A percentile compares a stretch with the other conserved stretches of the same genome.
These are phyloP conservation scores for Carallia pectinifolia DNA, from an alignment of 345 rosid species.

Conservation along the genomic window DNA sequence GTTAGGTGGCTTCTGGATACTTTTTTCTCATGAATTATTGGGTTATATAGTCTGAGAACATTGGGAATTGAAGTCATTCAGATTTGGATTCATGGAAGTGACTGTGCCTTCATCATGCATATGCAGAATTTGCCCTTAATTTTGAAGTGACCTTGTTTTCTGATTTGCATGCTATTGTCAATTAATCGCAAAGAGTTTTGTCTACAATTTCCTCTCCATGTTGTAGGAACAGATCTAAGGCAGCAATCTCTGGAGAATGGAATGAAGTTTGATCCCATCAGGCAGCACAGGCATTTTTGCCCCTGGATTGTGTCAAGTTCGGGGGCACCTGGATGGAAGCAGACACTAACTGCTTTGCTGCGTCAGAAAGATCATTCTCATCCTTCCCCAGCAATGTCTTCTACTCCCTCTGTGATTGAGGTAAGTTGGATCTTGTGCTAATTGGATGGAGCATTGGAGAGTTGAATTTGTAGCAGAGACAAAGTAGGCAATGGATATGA, in stretches of 20 bases:
- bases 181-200: conserved; percentile 3
- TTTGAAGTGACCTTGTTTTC: conserved; percentile 9
- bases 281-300: conserved; percentile 92
- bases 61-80: background rate
- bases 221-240: conserved; percentile 40
- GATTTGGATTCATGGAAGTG: too few relatives aligned
- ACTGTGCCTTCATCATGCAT: background rate
- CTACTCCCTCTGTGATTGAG: conserved; percentile 52
- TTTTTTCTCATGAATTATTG: background rate
- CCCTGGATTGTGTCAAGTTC: conserved; percentile 79
- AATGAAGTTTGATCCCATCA: conserved; percentile 81
- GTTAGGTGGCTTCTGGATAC: background rate
- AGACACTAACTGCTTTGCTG: conserved; percentile 66
- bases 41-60: background rate
- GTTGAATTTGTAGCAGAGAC: background rate
- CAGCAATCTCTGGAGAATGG: conserved; percentile 32
- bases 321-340: conserved; percentile 78
- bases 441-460: background rate
- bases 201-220: conserved; percentile 11
- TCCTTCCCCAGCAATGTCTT: conserved; percentile 36
- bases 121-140: conserved; percentile 12
- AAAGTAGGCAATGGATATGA: background rate
- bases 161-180: conserved; percentile 8
- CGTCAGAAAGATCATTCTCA: conserved; percentile 44
- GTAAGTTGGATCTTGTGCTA: conserved; percentile 28